Percentiles rank a stretch among this genome's conserved stretches.
These are phyloP conservation scores for Fistulifera pelliculosa DNA, from an alignment of 108 stramenopile genomes.

Conservation along the genomic window DNA sequence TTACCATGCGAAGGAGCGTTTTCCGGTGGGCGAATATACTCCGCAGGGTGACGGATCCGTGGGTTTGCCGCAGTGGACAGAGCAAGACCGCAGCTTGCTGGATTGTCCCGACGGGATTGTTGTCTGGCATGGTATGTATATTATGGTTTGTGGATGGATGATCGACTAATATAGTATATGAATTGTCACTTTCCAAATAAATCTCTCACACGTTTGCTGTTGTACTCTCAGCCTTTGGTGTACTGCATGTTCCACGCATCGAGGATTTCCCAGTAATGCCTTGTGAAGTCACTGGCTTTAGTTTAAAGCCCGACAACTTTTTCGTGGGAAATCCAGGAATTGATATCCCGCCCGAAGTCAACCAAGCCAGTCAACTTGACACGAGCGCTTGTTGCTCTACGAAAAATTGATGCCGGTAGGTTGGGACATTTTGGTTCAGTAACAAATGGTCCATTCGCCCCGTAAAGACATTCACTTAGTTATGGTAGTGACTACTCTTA, in stretches of 20 bases:
- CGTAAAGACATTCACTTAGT: too few relatives aligned
- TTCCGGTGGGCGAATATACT: slow-evolving; percentile 53
- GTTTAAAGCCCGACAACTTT: slow-evolving; percentile 44
- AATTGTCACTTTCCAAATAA: too few relatives aligned
- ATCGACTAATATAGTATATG: too few relatives aligned
- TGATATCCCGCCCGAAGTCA: slow-evolving; percentile 33
- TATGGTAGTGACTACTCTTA: too few relatives aligned
- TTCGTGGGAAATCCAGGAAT: slow-evolving; percentile 33
- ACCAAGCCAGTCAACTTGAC: slow-evolving; percentile 29
- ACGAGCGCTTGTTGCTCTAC: background rate
- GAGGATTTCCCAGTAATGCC: slow-evolving; percentile 54
- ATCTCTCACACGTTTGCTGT: too few relatives aligned
- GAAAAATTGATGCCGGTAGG: background rate
- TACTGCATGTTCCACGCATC: slow-evolving; percentile 40
- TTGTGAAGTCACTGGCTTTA: slow-evolving; percentile 37
- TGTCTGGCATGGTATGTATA: slow-evolving; percentile 34
- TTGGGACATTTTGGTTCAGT: too few relatives aligned
- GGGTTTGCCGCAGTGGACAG: slow-evolving; percentile 42
- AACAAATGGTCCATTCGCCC: too few relatives aligned
- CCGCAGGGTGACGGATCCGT: slow-evolving; percentile 29
- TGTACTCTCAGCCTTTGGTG: slow-evolving; percentile 25
- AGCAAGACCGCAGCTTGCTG: slow-evolving; percentile 25
- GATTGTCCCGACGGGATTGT: slow-evolving; percentile 35
- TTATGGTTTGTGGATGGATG: too few relatives aligned
- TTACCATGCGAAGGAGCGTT: slow-evolving; percentile 30